Conservation (phyloP, 2,329 filamentous ascomycete species). For the Zalaria obscura region DNA sequence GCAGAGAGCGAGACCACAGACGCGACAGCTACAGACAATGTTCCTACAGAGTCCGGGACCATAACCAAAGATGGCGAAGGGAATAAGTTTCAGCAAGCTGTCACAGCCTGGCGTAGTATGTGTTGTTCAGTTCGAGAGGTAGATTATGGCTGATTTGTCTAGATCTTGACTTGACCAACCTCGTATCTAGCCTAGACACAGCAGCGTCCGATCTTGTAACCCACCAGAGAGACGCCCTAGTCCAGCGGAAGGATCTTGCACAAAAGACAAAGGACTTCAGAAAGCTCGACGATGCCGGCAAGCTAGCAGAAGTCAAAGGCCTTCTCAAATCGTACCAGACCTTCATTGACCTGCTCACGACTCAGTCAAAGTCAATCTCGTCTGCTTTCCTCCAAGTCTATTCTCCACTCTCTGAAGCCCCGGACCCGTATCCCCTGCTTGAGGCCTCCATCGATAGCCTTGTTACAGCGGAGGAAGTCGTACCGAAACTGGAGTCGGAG, state of each 20-base stretch:
- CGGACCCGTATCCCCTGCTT: constrained; percentile 88
- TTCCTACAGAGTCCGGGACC: background rate
- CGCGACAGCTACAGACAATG: background rate
- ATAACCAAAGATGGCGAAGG: constrained; percentile 35
- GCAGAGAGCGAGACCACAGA: background rate
- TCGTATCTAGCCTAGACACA: constrained; percentile 75
- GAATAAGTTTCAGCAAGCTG: constrained; percentile 94
- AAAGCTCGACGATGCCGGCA: constrained; percentile 79
- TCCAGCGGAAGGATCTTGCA: constrained; percentile 93
- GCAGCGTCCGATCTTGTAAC: constrained; percentile 91
- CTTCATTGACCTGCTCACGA: constrained; percentile 92
- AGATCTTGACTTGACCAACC: constrained; percentile 77
- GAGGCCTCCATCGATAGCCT: constrained; percentile 94
- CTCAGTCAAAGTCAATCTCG: constrained; percentile 88
- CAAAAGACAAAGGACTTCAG: constrained; percentile 98
- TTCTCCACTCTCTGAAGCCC: constrained; percentile 83
- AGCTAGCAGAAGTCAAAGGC: constrained; percentile 77
- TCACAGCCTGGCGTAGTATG: constrained; percentile 88
- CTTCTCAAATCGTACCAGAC: constrained; percentile 83
- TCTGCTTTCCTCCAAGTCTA: constrained; percentile 89
- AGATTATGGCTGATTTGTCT: constrained; percentile 11
- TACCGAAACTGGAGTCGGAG: constrained; percentile 79
- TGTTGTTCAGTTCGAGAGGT: background rate
- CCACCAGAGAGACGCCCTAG: constrained; percentile 87
- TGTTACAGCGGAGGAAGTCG: constrained; percentile 78